Base-by-base conservation (phyloP, 345 rosid genomes). In the Acer campestre region DNA sequence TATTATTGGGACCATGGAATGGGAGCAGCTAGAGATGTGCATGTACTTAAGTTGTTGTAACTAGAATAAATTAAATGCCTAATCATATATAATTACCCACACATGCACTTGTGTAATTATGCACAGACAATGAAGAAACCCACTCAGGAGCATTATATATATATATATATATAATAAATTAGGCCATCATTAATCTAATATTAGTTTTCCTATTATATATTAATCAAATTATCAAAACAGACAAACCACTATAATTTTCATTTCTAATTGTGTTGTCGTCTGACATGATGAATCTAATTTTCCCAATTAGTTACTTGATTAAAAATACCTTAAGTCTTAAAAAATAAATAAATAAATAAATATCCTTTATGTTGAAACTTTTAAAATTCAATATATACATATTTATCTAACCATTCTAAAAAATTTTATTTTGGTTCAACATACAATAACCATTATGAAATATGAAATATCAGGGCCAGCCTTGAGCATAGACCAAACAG, bases 41-140 rank as follows among this genome's bases (percentile, higher is more conserved):
- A 16, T 73, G 80, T 76, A 67, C 38, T 7, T 38, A 69, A 55
- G 55, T 46, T 72, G 16, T 67, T 71, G 74, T 68, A 51, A 69
- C 62, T 48, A 69, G 58, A 49, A 10, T 27, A 31, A 56, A 73
- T 38, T 49, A 63, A n/a, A 25, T 59, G 16, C 31, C 20, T 23
- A 77, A 63, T 29, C 20, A 48, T 63, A 40, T 46, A 80, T 80
- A n/a, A 67, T 66, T 77, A 25, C 63, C 71, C 49, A 73, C 51
- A 23, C 63, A 22, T 18, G 63, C 63, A 4, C n/a, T 58, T 49
- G 27, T 49, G 71, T 73, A 67, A 25, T 25, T 68, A 29, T 73
- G 44, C 46, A 67, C 23, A 49, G 31, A 67, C 75, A 73, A 42
- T 48, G 61, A 75, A 75, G 63, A 75, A 71, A 71, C 75, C 48